phyloP scores from a whole-genome alignment of 345 rosid species.

The Murraya paniculata region DNA sequence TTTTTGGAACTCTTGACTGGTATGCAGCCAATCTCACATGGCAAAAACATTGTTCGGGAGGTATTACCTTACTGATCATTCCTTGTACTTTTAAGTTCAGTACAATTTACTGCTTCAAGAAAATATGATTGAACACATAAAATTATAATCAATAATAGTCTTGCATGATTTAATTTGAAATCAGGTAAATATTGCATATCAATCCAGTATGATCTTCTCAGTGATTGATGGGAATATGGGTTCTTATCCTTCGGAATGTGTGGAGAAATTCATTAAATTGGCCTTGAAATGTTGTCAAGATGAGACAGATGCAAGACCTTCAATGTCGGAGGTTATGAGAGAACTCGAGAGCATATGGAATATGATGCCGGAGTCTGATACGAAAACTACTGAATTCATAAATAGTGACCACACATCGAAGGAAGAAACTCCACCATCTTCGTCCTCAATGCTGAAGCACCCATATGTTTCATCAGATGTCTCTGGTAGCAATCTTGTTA shows the following conservation, averaged over 20 bases:
- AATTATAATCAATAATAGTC: neutral
- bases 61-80: slow-evolving; percentile 31
- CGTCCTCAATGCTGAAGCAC: slow-evolving; percentile 39
- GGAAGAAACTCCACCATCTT: slow-evolving; percentile 37
- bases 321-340: slow-evolving; percentile 87
- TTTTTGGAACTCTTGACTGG: slow-evolving; percentile 91
- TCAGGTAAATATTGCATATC: slow-evolving; percentile 69
- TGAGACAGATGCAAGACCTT: slow-evolving; percentile 74
- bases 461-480: slow-evolving; percentile 66
- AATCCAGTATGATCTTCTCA: slow-evolving; percentile 75
- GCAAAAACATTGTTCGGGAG: slow-evolving; percentile 96
- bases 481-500: slow-evolving; percentile 88
- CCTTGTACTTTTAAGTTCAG: neutral
- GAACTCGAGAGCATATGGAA: slow-evolving; percentile 75
- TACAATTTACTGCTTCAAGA: neutral
- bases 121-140: neutral
- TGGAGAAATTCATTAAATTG: slow-evolving; percentile 69
- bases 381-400: slow-evolving; percentile 13
- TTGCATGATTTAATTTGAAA: neutral
- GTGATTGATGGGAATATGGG: slow-evolving; percentile 81
- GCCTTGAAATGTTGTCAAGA: slow-evolving; percentile 77
- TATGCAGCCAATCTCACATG: slow-evolving; percentile 90
- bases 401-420: slow-evolving; percentile 6
- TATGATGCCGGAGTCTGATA: slow-evolving; percentile 55
- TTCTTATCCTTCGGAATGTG: slow-evolving; percentile 82